phyloP scores from a whole-genome alignment of 2,329 filamentous ascomycete species.

The Hypoxylon sp. region DNA sequence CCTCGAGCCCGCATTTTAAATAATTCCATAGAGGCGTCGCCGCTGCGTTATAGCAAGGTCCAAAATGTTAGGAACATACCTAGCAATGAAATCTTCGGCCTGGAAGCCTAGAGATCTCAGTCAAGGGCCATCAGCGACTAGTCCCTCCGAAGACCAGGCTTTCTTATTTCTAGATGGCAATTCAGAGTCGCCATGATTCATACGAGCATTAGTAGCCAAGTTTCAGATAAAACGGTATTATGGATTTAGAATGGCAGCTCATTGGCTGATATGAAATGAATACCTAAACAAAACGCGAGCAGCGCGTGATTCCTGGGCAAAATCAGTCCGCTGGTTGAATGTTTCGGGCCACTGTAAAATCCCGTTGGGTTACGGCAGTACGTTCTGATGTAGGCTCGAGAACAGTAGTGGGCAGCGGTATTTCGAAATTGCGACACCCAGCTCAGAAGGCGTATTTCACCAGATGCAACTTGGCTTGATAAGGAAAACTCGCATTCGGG shows the following conservation, averaged over 20 bases:
- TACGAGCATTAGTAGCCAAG: not conserved
- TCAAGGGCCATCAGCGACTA: not conserved
- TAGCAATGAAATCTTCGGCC: not conserved
- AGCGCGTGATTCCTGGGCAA: not conserved
- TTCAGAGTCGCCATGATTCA: not conserved
- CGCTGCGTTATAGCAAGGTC: not conserved
- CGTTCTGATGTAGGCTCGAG: no score
- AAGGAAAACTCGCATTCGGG: not conserved
- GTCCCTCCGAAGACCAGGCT: no score
- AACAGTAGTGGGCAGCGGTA: no score
- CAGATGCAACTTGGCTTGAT: not conserved
- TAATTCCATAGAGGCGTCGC: conserved; percentile 56
- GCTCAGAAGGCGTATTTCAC: no score
- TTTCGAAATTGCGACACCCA: no score
- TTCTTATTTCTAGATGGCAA: no score
- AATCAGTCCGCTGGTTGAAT: conserved; percentile 8
- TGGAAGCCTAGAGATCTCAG: not conserved
- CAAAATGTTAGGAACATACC: no score
- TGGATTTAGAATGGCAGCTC: conserved; percentile 4
- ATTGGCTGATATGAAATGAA: conserved; percentile 55
- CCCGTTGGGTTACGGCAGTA: no score
- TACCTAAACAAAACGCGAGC: not conserved
- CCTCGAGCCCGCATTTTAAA: no score
- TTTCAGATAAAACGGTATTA: not conserved
- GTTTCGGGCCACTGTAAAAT: conserved; percentile 1